Evolutionary conservation across 768 basidiomycete species (phyloP), one percentile per base, ranked within the genome.

Genomic region (Dioszegia hungarica): DNA sequence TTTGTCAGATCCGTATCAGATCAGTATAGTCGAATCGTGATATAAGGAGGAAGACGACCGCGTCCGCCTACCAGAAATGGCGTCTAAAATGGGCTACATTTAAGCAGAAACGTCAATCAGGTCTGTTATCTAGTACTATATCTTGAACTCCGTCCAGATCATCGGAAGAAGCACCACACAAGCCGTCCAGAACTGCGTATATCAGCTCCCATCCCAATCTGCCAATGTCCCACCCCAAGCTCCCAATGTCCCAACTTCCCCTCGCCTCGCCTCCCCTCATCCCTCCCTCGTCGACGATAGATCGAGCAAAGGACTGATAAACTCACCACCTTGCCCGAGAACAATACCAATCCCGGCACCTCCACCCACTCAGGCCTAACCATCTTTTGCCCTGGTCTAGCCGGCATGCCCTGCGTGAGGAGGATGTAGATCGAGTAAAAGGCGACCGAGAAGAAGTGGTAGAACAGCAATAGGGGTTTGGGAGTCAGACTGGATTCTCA

Each of bases 361-460:
- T 88, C 80, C 59, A 54, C 3, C 56, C 43, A 56, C 19, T 37
- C 49, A 17, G 58, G 62, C 25, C 44, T 29, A 12, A 55, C 50
- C 11, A n/a, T 36, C 41, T 57, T 56, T 45, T 20, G 34, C 0
- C 37, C 45, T 1, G 34, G 39, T 14, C 12, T 8, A 25, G 64
- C 48, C 10, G 77, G 72, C 12, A 77, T 78, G 41, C 83, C 81
- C 54, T 80, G 84, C 9, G 85, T 86, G 77, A 97, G 92, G 77
- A 95, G 81, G 48, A 87, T 80, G 84, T 86, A 98, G 71, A 97
- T 86, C 1, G 92, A 85, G 78, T 95, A 99, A 63, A 99, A 82
- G 0, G 95, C 95, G 62, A 99, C 95, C 25, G 82, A 79, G 81
- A 94, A 99, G 79, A 99, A 99, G 79, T 98, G 95, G 69, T 83